A percentile compares a stretch with the other conserved stretches of the same genome.
Evolutionary conservation across 768 basidiomycete species (phyloP).

Genomic region (Macrolepiota dolichaula): DNA sequence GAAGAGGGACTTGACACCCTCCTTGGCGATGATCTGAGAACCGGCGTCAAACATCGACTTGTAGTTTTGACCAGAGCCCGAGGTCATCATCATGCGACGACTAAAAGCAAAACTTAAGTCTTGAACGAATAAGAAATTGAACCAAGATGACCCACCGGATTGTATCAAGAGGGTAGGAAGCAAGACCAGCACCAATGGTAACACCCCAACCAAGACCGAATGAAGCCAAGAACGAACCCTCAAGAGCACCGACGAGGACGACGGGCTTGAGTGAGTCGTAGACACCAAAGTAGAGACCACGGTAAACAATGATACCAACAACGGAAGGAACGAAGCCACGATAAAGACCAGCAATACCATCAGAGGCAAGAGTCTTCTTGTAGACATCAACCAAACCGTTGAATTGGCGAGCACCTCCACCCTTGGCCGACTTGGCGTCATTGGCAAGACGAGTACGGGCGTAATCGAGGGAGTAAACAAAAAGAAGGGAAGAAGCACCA

Average conservation of each 20-base stretch:
- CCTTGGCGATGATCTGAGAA: slow-evolving; percentile 91
- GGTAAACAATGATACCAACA: slow-evolving; percentile 99
- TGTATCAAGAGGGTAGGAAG: slow-evolving; percentile 92
- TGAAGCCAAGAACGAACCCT: slow-evolving; percentile 96
- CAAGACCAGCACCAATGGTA: slow-evolving; percentile 98
- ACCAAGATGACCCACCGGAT: slow-evolving; percentile 58
- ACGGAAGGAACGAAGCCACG: slow-evolving; percentile 99
- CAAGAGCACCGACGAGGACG: slow-evolving; percentile 90
- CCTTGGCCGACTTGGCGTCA: slow-evolving; percentile 94
- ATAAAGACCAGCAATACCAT: slow-evolving; percentile 99
- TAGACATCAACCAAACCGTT: slow-evolving; percentile 98
- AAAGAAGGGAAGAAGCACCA: slow-evolving; percentile 97
- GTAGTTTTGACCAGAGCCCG: slow-evolving; percentile 93
- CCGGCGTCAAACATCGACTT: slow-evolving; percentile 99
- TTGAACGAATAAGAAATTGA: slow-evolving; percentile 9
- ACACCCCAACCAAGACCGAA: slow-evolving; percentile 99
- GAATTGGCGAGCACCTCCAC: slow-evolving; percentile 92
- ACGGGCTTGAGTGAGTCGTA: slow-evolving; percentile 97
- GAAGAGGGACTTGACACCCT: slow-evolving; percentile 94
- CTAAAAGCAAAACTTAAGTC: slow-evolving; percentile 40
- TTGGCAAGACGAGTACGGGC: slow-evolving; percentile 99
- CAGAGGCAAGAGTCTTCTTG: slow-evolving; percentile 94
- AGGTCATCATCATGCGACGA: slow-evolving; percentile 99
- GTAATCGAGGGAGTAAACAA: slow-evolving; percentile 99
- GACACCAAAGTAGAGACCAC: slow-evolving; percentile 99